Base-by-base conservation (phyloP, 352 stramenopile genomes). In the Globisporangium cederbergense region DNA sequence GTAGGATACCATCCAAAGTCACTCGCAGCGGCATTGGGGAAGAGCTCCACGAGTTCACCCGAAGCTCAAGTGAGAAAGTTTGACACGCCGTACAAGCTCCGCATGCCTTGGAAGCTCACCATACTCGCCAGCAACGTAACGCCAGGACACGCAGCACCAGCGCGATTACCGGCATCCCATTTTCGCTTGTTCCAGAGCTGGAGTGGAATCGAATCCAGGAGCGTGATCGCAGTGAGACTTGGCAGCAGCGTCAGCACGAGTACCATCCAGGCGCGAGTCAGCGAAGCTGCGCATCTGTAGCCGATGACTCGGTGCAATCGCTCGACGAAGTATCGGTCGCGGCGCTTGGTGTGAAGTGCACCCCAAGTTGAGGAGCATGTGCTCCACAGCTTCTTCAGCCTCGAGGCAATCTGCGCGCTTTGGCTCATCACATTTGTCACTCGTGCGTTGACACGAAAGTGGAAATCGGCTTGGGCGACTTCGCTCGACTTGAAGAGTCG, bases 221-320 rank as follows among this genome's bases (percentile, higher is more conserved):
- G 34, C 4, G 59, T 47, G 4, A 63, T 42, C 1, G 45, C 52
- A 13, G 34, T 3, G 16, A 70, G 42, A 22, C 58, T 62, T 10
- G 58, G 58, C 7, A 70, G 22, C 2, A 52, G 58, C 2, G 65
- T 70, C 13, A 66, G 11, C 6, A 67, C 18, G 7, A 70, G n/a
- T 34, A 53, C 10, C 9, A 28, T 10, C 20, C 46, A 53, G 46
- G 46, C 46, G 9, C 13, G 46, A 9, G 9, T 32, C n/a, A 32
- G 20, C 20, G 46, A 18, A 5, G 46, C 32, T 20, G 46, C 32
- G 20, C 46, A 20, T 14, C 25, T 53, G 20, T 53, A 53, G 20
- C 2, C 20, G 20, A 32, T 53, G 20, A n/a, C 10, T 28, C 34
- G 20, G 28, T 32, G 7, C n/a, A 53, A 28, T 34, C 20, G 46